Base-by-base conservation (phyloP, 106 monocot species). In the Apostasia shenzhenica region DNA sequence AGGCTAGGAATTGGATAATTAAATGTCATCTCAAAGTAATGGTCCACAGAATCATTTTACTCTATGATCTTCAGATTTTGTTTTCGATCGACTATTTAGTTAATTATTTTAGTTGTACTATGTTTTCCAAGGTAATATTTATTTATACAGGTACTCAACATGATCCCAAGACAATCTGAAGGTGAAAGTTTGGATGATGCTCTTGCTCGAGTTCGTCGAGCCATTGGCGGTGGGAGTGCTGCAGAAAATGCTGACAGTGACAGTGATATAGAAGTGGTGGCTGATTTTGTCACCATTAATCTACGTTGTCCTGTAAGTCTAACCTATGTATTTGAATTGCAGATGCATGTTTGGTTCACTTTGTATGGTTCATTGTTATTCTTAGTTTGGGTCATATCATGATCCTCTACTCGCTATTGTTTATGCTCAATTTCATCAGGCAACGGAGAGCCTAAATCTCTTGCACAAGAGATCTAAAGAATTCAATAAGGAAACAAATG, bases 211-310 rank as follows among this genome's bases (percentile, higher is more conserved):
- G 87, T 94, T 72, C 50, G 82, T 48, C 86, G 90, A 50, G 90
- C 86, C 65, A 71, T 94, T 68, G 90, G 89, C 63, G 86, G 90
- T 71, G 82, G 80, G 55, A 73, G 63, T 66, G 68, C 76, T 61
- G 72, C 84, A 54, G 86, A 90, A n/a, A 80, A 82, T 84, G 84
- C 79, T 45, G 94, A 85, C 56, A 90, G 86, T 70, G 94, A 94
- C 58, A 94, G 84, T 75, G 94, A 94, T 65, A 41, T 94, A 63
- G 94, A 94, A 84, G 90, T 94, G 48, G 94, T 94, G 37, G 82
- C 94, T 66, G 94, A 90, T 37, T 84, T 75, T 4, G 80, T 90
- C 49, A 78, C 78, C 5, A 82, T 94, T 67, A 94, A 87, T 66
- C 89, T 94, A 43, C 86, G 94, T 6, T 90, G 90, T 63, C 94